Percentiles rank a stretch among this genome's conserved stretches.
phyloP scores from a whole-genome alignment of 2,329 filamentous ascomycete species.

The Pseudopyricularia javanii region DNA sequence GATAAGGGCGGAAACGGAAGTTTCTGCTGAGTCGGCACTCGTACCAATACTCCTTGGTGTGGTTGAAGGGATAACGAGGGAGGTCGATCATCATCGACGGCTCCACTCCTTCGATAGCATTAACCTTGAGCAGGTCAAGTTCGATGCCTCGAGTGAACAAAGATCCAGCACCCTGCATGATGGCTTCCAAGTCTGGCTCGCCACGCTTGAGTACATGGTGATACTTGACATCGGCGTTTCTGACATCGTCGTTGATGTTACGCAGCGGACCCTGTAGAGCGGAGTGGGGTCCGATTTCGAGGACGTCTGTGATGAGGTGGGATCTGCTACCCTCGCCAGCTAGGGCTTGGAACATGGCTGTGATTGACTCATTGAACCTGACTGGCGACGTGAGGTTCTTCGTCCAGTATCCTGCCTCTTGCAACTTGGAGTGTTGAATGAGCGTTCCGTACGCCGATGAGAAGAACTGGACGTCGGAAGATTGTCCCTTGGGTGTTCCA shows the following conservation, averaged over 20 bases:
- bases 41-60: constrained; percentile 34
- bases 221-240: neutral
- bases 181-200: neutral
- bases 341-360: constrained; percentile 13
- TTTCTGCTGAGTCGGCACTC: constrained; percentile 33
- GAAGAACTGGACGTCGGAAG: constrained; percentile 24
- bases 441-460: constrained; percentile 1
- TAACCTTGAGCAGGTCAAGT: neutral
- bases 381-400: constrained; percentile 32
- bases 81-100: constrained; percentile 3
- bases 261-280: constrained; percentile 21
- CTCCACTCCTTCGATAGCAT: constrained; percentile 1
- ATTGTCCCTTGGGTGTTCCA: constrained; percentile 15
- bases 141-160: neutral
- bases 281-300: constrained; percentile 28
- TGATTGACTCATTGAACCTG: constrained; percentile 26
- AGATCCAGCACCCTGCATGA: no score
- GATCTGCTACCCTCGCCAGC: neutral
- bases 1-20: constrained; percentile 29
- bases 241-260: constrained; percentile 14
- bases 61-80: constrained; percentile 12
- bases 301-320: constrained; percentile 18
- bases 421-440: constrained; percentile 5
- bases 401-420: constrained; percentile 27
- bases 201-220: neutral